These are phyloP conservation scores for Aciculosporium take DNA, from an alignment of 2,329 filamentous ascomycete genomes.

Conservation along the genomic window DNA sequence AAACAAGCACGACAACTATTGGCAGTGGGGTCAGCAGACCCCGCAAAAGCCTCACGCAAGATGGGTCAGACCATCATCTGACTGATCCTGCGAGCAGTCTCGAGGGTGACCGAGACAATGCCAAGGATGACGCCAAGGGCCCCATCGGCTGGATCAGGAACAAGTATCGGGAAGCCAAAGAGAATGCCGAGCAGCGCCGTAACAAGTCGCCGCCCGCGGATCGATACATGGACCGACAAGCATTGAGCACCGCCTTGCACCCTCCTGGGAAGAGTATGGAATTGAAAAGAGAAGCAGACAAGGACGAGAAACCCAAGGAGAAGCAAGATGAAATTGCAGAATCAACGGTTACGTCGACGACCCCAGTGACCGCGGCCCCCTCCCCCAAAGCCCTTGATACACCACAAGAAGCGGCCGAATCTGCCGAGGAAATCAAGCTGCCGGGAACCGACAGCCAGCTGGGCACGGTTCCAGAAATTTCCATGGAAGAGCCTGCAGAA, in stretches of 20 bases:
- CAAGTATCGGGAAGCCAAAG: conserved; percentile 46
- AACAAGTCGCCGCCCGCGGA: conserved; percentile 40
- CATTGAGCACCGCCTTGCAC: conserved; percentile 16
- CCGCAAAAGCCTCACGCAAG: conserved; percentile 36
- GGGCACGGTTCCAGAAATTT: not conserved
- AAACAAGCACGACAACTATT: conserved; percentile 53
- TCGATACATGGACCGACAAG: conserved; percentile 13
- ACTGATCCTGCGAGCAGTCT: conserved; percentile 25
- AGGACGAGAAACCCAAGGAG: conserved; percentile 10
- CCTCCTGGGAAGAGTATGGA: conserved; percentile 35
- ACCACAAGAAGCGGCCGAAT: not conserved
- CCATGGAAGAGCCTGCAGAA: not conserved
- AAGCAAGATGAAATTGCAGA: not conserved
- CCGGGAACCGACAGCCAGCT: not conserved
- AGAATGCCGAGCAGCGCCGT: conserved; percentile 38
- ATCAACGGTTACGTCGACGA: not conserved
- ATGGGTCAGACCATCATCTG: conserved; percentile 31
- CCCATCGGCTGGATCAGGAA: conserved; percentile 44
- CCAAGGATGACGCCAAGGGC: conserved; percentile 34
- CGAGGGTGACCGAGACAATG: conserved; percentile 22
- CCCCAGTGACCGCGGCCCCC: not conserved
- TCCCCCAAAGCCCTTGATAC: not conserved
- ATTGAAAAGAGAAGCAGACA: conserved; percentile 24
- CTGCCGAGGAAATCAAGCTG: not conserved
- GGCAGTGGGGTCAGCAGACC: conserved; percentile 42